Evolutionary conservation across 371 early-diverging fungal genomes (phyloP).

Genomic region (Blastocladiella emersonii): DNA sequence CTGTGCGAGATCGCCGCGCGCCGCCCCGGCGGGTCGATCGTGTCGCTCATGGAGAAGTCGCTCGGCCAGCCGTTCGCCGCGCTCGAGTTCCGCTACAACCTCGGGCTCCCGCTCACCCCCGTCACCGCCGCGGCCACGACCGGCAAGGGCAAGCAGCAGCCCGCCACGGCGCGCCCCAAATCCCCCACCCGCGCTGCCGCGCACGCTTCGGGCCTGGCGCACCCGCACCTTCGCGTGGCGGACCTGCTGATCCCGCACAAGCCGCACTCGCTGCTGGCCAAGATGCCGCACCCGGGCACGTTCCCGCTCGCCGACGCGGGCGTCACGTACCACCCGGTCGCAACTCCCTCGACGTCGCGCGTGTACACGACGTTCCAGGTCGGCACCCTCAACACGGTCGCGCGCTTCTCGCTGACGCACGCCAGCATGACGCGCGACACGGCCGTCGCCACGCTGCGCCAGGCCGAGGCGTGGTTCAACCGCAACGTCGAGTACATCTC

Average conservation of each 20-base stretch:
- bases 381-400: slow-evolving; percentile 21
- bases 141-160: no score
- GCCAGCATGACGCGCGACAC: neutral
- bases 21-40: slow-evolving; percentile 22
- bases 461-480: neutral
- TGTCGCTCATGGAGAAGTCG: slow-evolving; percentile 14
- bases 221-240: no score
- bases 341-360: slow-evolving; percentile 7
- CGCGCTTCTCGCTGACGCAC: slow-evolving; percentile 9
- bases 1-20: slow-evolving; percentile 28
- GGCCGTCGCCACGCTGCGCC: neutral
- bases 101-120: slow-evolving; percentile 13
- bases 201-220: no score
- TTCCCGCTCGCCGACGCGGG: slow-evolving; percentile 7
- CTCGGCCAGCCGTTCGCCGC: slow-evolving; percentile 12
- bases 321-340: slow-evolving; percentile 14
- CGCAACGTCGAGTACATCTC: neutral
- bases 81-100: slow-evolving; percentile 19
- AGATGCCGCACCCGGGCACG: slow-evolving; percentile 13
- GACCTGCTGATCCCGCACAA: slow-evolving; percentile 24
- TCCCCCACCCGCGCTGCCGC: no score
- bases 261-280: slow-evolving; percentile 9
- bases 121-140: slow-evolving; percentile 7
- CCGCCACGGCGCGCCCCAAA: no score
- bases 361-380: slow-evolving; percentile 19